phyloP scores from a whole-genome alignment of 2,329 filamentous ascomycete species.

The Parasarocladium wereldwijsianum region DNA sequence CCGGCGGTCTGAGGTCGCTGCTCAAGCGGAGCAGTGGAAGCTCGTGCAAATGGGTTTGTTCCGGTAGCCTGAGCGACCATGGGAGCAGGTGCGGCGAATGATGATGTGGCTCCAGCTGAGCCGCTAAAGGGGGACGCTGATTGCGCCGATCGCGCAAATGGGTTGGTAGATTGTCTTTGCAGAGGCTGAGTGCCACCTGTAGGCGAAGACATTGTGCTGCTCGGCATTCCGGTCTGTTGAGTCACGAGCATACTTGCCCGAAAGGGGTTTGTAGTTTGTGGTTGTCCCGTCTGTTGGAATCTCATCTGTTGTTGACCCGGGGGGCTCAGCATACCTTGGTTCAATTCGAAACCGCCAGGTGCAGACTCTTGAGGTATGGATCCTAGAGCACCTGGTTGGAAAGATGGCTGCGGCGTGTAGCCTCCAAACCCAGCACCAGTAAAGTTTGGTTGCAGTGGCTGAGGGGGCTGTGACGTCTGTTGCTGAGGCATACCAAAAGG shows the following conservation, averaged over 20 bases:
- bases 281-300: slow-evolving; percentile 34
- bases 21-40: slow-evolving; percentile 17
- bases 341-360: slow-evolving; percentile 36
- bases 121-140: slow-evolving; percentile 16
- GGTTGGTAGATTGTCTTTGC: slow-evolving; percentile 63
- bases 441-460: slow-evolving; percentile 31
- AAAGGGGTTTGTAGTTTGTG: slow-evolving; percentile 71
- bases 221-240: slow-evolving; percentile 16
- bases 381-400: slow-evolving; percentile 36
- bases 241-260: slow-evolving; percentile 70
- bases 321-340: slow-evolving; percentile 8
- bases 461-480: slow-evolving; percentile 23
- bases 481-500: slow-evolving; percentile 10
- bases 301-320: slow-evolving; percentile 8
- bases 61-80: slow-evolving; percentile 36
- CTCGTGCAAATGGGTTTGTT: slow-evolving; percentile 44
- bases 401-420: slow-evolving; percentile 52
- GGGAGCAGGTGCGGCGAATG: slow-evolving; percentile 27
- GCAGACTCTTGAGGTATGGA: slow-evolving; percentile 44
- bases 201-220: slow-evolving; percentile 17
- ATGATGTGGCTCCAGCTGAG: slow-evolving; percentile 17
- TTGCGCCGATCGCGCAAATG: slow-evolving; percentile 58
- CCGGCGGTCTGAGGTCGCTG: slow-evolving; percentile 30
- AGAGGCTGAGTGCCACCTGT: slow-evolving; percentile 25
- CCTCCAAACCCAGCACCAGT: slow-evolving; percentile 73